These are phyloP conservation scores for Solanum medicagineum DNA, from an alignment of 257 asterid species.

Conservation along the genomic window DNA sequence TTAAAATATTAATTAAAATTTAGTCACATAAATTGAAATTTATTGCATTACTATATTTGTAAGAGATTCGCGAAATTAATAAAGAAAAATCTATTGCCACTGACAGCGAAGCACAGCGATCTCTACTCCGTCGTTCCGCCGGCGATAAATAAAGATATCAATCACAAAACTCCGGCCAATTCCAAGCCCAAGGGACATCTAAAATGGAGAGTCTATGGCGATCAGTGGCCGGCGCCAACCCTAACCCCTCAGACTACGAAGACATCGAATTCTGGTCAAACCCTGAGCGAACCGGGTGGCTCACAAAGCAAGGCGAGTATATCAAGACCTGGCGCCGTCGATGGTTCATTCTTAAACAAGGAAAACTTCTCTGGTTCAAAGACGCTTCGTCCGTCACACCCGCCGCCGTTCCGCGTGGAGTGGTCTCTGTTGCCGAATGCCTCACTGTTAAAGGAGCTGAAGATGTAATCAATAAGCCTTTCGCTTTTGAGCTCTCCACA, in stretches of 20 bases:
- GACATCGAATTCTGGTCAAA: slow-evolving; percentile 75
- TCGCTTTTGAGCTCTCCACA: slow-evolving; percentile 77
- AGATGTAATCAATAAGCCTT: slow-evolving; percentile 60
- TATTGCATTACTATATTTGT: background rate
- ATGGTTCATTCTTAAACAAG: slow-evolving; percentile 89
- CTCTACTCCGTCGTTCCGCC: background rate
- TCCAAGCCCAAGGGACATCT: background rate
- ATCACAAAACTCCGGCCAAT: background rate
- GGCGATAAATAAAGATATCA: background rate
- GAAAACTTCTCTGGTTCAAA: slow-evolving; percentile 89
- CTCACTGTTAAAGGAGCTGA: slow-evolving; percentile 93
- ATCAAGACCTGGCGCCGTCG: slow-evolving; percentile 99
- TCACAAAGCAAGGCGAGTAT: slow-evolving; percentile 86
- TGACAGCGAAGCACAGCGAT: background rate
- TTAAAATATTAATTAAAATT: no score
- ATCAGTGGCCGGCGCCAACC: slow-evolving; percentile 56
- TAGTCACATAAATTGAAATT: background rate
- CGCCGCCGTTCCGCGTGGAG: slow-evolving; percentile 72
- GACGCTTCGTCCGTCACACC: slow-evolving; percentile 41
- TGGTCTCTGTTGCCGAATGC: slow-evolving; percentile 62
- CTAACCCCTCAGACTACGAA: slow-evolving; percentile 49
- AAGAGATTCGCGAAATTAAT: background rate
- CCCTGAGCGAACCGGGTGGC: slow-evolving; percentile 90
- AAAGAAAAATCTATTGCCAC: background rate
- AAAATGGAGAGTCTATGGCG: slow-evolving; percentile 62